Evolutionary conservation across 306 rosid species (phyloP).

Genomic region (Casuarina cunninghamiana): DNA sequence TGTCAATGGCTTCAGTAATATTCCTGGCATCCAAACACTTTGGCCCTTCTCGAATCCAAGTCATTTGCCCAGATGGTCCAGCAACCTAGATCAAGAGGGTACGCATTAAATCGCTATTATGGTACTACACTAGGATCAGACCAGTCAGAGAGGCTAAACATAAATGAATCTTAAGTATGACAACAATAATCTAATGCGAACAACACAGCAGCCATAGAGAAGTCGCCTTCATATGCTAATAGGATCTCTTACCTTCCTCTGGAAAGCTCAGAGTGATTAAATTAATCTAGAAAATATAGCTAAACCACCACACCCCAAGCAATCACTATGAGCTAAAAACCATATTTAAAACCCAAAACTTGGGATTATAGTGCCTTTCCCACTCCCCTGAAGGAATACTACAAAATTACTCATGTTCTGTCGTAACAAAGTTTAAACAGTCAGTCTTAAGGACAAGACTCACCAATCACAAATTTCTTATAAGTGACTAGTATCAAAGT

Average conservation of each 20-base stretch:
- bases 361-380: background rate
- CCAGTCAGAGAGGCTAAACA: background rate
- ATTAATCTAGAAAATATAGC: background rate
- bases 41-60: slow-evolving; percentile 95
- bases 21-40: slow-evolving; percentile 64
- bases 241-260: background rate
- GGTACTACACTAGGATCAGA: background rate
- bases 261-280: background rate
- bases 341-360: background rate
- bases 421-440: background rate
- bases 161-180: background rate
- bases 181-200: background rate
- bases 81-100: slow-evolving; percentile 51
- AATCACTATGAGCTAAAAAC: background rate
- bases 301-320: background rate
- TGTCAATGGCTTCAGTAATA: slow-evolving; percentile 69
- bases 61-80: slow-evolving; percentile 95
- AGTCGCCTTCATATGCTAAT: background rate
- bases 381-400: background rate
- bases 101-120: background rate
- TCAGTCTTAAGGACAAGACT: background rate
- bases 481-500: background rate
- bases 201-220: background rate
- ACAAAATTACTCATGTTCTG: background rate
- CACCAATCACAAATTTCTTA: background rate